Evolutionary conservation across 768 basidiomycete genomes (phyloP).

Genomic region (Lanmaoa pseudosensibilis): DNA sequence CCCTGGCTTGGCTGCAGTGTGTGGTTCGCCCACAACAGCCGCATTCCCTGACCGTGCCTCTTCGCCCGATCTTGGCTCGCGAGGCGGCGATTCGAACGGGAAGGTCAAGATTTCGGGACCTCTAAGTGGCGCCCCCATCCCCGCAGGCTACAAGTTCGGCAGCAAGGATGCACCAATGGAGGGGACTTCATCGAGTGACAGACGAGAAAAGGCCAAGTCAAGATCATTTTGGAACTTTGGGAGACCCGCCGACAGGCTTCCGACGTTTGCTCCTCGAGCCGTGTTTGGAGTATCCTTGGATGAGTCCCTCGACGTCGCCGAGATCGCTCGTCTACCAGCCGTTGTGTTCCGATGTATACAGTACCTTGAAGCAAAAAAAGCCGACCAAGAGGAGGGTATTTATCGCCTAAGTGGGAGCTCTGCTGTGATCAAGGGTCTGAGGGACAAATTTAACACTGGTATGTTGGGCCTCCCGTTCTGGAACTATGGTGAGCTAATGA

Average conservation of each 20-base stretch:
- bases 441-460: slow-evolving; percentile 92
- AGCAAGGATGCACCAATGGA: slow-evolving; percentile 61
- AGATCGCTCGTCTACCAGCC: slow-evolving; percentile 89
- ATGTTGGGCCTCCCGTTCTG: slow-evolving; percentile 26
- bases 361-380: slow-evolving; percentile 91
- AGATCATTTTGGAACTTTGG: slow-evolving; percentile 94
- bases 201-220: slow-evolving; percentile 91
- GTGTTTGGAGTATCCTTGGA: slow-evolving; percentile 89
- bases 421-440: slow-evolving; percentile 90
- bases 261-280: slow-evolving; percentile 53
- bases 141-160: slow-evolving; percentile 88
- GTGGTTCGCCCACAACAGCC: slow-evolving; percentile 43
- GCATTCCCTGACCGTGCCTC: slow-evolving; percentile 39
- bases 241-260: slow-evolving; percentile 49
- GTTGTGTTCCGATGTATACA: slow-evolving; percentile 95
- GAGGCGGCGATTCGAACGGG: slow-evolving; percentile 54
- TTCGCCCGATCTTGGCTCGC: slow-evolving; percentile 47
- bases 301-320: slow-evolving; percentile 84
- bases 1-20: slow-evolving; percentile 51
- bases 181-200: slow-evolving; percentile 50
- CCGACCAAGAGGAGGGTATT: slow-evolving; percentile 96
- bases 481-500: slow-evolving; percentile 7
- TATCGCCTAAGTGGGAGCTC: slow-evolving; percentile 95
- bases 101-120: slow-evolving; percentile 91
- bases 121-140: slow-evolving; percentile 80